A percentile compares a stretch with the other conserved stretches of the same genome.
Evolutionary conservation across 371 early-diverging fungal species (phyloP).

Genomic region (Batkoa obscura): DNA sequence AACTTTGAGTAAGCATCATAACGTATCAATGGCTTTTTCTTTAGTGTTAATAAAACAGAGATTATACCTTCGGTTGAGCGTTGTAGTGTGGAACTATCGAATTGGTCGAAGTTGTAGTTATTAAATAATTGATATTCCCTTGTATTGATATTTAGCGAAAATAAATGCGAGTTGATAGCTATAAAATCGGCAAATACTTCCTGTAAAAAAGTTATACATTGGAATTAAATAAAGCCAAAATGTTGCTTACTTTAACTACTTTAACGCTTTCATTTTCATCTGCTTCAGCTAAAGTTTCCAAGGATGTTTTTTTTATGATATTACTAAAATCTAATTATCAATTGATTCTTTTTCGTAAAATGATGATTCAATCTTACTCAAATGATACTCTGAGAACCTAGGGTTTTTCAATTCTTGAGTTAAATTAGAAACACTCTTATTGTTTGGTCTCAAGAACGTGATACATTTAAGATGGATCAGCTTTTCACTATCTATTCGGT

Average conservation of each 20-base stretch:
- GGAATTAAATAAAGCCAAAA: neutral
- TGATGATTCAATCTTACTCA: conserved; percentile 34
- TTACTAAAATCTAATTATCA: conserved; percentile 60
- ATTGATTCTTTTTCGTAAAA: neutral
- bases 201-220: conserved; percentile 14
- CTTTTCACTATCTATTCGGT: conserved; percentile 61
- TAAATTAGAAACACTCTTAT: conserved; percentile 58
- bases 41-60: conserved; percentile 58
- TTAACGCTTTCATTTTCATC: conserved; percentile 86
- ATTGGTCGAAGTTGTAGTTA: too few species aligned
- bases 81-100: conserved; percentile 49
- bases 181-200: conserved; percentile 87
- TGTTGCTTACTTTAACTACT: conserved; percentile 55
- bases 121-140: conserved; percentile 25
- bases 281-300: conserved; percentile 85
- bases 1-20: conserved; percentile 60
- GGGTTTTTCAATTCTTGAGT: conserved; percentile 80
- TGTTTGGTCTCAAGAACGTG: conserved; percentile 72
- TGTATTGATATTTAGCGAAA: conserved; percentile 50
- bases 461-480: conserved; percentile 90
- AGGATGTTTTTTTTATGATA: conserved; percentile 61
- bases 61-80: conserved; percentile 60
- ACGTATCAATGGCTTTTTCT: conserved; percentile 78
- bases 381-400: conserved; percentile 80
- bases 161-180: conserved; percentile 65